Evolutionary conservation across 352 stramenopile genomes (phyloP), one percentile per base, ranked within the genome.

Genomic region (Phytophthora pinifolia): DNA sequence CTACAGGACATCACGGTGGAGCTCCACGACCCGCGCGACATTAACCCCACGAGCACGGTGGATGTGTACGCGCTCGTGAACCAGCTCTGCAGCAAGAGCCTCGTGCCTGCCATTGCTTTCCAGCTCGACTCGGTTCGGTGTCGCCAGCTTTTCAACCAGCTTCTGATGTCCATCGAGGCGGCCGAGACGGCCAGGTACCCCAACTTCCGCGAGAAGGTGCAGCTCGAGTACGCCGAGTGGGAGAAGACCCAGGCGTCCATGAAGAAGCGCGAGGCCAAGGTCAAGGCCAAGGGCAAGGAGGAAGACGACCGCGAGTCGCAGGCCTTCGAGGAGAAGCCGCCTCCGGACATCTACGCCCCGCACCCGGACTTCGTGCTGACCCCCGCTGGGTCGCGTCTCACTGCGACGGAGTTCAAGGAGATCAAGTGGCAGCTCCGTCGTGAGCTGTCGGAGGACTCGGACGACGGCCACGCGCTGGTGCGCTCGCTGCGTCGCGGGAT

Each of bases 281-380:
- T 88, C 10, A 94, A 97, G 67, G 84, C 91, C 15, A 97, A 97
- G 62, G 93, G 98, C 41, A 88, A 90, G 49, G 84, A 94, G 62
- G 84, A 94, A 14, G 74, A 88, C 13, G 82, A 86, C 39, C 84
- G 84, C 33, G 84, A 94, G 60, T 58, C 80, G 14, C 84, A 94
- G 48, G 84, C 79, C 9, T 94, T 94, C 32, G 82, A 94, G 49
- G 84, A 94, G 47, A 85, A 83, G 34, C 76, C 81, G 14, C 78
- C 82, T 53, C 84, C 84, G 57, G 96, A 99, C 73, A 98, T 98
- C 34, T 98, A 97, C 36, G 92, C 94, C 5, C 97, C 97, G 12
- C 97, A 99, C 67, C 95, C 97, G n/a, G 97, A 99, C 55, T 99
- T 98, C 54, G 95, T 99, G 46, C 74, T 99, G 30, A 95, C 95